Percentiles rank a stretch among this genome's conserved stretches.
phyloP scores from a whole-genome alignment of 768 basidiomycete species.

The Amanita pseudoporphyria region DNA sequence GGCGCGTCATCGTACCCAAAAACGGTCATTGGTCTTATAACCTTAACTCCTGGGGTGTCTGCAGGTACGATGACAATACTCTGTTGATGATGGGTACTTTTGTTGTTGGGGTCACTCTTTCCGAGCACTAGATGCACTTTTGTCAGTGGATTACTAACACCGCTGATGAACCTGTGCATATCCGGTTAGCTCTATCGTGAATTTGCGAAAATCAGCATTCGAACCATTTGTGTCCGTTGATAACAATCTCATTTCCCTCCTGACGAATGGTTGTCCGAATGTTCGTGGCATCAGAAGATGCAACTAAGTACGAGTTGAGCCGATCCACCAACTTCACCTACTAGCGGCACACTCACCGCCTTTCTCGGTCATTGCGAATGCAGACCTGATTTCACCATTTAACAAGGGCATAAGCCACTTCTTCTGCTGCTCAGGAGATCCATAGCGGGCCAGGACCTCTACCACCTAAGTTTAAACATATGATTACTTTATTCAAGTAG shows the following conservation, averaged over 20 bases:
- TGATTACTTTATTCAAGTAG: neutral
- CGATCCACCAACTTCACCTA: neutral
- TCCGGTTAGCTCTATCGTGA: neutral
- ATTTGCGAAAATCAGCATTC: neutral
- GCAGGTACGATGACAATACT: conserved; percentile 94
- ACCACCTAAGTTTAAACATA: conserved; percentile 7
- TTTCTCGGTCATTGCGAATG: conserved; percentile 97
- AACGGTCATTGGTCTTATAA: conserved; percentile 89
- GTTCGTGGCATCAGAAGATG: conserved; percentile 96
- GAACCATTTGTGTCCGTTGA: conserved; percentile 96
- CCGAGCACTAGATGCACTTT: conserved; percentile 91
- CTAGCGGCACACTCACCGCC: conserved; percentile 40
- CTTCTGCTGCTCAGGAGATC: conserved; percentile 83
- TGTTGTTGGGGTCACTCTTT: conserved; percentile 82
- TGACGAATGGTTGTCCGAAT: conserved; percentile 79
- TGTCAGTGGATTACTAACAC: conserved; percentile 89
- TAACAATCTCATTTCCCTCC: conserved; percentile 82
- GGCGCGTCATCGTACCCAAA: conserved; percentile 95
- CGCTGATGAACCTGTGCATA: conserved; percentile 50
- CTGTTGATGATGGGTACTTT: conserved; percentile 72
- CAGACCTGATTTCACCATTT: conserved; percentile 87
- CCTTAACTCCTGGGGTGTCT: conserved; percentile 74
- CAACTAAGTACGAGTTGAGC: conserved; percentile 35
- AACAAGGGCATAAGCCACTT: conserved; percentile 84
- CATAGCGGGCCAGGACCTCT: conserved; percentile 97